These are phyloP conservation scores for Peterozyma xylosa DNA, from an alignment of 805 yeast species.

Conservation along the genomic window DNA sequence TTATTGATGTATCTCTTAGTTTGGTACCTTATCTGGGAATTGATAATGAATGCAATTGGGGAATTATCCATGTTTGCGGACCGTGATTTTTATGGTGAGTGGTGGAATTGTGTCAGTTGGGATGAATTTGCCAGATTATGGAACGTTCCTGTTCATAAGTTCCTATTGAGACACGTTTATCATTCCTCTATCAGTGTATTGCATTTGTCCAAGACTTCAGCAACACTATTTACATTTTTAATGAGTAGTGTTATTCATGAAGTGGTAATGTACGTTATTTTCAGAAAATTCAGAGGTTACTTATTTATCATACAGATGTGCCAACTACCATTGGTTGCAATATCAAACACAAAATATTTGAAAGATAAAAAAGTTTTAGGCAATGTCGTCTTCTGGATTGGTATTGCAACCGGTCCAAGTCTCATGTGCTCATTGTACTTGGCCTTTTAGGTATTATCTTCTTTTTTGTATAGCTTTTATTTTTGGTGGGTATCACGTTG, in stretches of 20 bases:
- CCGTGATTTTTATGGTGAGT: conserved; percentile 87
- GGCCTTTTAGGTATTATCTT: conserved; percentile 40
- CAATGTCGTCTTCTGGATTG: conserved; percentile 83
- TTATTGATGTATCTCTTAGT: conserved; percentile 65
- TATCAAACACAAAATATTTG: conserved; percentile 55
- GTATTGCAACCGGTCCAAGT: conserved; percentile 86
- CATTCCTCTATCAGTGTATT: conserved; percentile 81
- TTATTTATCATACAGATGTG: conserved; percentile 75
- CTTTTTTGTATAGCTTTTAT: too few species aligned
- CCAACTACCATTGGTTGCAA: conserved; percentile 71
- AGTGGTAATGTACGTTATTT: conserved; percentile 84
- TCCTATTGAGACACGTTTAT: conserved; percentile 86
- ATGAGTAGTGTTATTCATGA: conserved; percentile 85
- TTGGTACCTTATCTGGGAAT: conserved; percentile 93
- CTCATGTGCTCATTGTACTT: conserved; percentile 78
- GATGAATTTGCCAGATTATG: conserved; percentile 88
- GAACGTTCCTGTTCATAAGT: conserved; percentile 91
- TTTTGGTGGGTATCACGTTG: too few species aligned
- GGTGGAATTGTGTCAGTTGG: conserved; percentile 98
- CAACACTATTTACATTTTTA: conserved; percentile 72
- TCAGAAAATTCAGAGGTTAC: conserved; percentile 74
- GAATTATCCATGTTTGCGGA: conserved; percentile 85
- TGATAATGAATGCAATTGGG: conserved; percentile 82
- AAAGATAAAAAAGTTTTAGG: conserved; percentile 55
- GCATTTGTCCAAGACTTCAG: conserved; percentile 53